Conservation (phyloP, 1,284 basidiomycete genomes). For the Marasmius oreades region DNA sequence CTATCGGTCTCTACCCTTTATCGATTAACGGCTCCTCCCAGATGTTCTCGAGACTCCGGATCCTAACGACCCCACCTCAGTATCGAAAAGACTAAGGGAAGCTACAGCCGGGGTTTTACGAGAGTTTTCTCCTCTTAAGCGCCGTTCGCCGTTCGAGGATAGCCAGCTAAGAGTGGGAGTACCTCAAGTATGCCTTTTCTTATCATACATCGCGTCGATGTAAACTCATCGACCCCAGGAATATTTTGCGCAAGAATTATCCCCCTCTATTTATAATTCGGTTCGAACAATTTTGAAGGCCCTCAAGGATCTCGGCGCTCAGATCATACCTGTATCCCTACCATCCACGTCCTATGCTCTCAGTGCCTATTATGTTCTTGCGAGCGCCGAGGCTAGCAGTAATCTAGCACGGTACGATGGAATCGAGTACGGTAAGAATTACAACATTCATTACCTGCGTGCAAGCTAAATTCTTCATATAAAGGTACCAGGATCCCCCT, state of each 20-base stretch:
- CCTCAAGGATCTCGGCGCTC: constrained; percentile 64
- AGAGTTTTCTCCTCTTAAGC: background rate
- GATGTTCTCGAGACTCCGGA: constrained; percentile 70
- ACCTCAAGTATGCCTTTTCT: constrained; percentile 30
- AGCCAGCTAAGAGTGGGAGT: constrained; percentile 50
- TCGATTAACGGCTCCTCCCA: constrained; percentile 25
- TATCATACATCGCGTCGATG: constrained; percentile 20
- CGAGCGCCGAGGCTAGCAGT: constrained; percentile 92
- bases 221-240: constrained; percentile 44
- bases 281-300: constrained; percentile 45
- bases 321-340: constrained; percentile 71
- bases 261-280: constrained; percentile 42
- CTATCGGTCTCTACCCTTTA: background rate
- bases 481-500: constrained; percentile 48
- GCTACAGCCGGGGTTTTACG: constrained; percentile 16
- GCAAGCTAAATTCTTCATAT: background rate
- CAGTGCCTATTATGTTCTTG: constrained; percentile 93
- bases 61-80: constrained; percentile 75
- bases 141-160: background rate
- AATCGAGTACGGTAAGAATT: constrained; percentile 58
- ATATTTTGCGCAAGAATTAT: constrained; percentile 78
- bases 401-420: constrained; percentile 93
- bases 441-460: background rate
- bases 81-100: constrained; percentile 39
- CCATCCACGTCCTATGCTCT: constrained; percentile 78